phyloP scores from a whole-genome alignment of 2,329 filamentous ascomycete species.

The Pestalotiopsis sp. region DNA sequence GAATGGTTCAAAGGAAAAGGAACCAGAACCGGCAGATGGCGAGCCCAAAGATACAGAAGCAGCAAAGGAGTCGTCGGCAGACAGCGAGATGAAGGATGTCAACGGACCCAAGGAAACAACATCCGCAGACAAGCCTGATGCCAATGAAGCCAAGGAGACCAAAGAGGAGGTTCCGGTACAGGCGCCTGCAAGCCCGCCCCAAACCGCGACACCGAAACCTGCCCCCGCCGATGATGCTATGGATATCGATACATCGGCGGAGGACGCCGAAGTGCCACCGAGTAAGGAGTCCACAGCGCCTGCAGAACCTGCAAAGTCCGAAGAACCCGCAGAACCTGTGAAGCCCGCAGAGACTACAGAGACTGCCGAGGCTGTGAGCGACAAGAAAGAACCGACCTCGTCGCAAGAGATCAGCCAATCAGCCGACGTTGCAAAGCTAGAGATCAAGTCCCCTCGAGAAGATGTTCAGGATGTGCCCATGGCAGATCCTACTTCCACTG shows the following conservation, averaged over 20 bases:
- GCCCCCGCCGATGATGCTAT: conserved; percentile 23
- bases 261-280: conserved; percentile 21
- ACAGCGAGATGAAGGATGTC: conserved; percentile 20
- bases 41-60: conserved; percentile 9
- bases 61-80: conserved; percentile 9
- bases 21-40: neutral
- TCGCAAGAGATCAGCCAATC: conserved; percentile 32
- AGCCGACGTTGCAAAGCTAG: conserved; percentile 29
- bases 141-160: neutral
- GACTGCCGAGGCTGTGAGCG: conserved; percentile 22
- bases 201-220: neutral
- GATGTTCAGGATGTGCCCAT: conserved; percentile 23
- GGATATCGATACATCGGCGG: conserved; percentile 28
- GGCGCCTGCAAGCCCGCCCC: neutral
- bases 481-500: conserved; percentile 24
- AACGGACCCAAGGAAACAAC: conserved; percentile 17
- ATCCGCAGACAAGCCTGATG: conserved; percentile 4
- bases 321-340: conserved; percentile 20
- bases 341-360: conserved; percentile 20
- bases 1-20: conserved; percentile 14
- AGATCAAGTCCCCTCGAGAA: conserved; percentile 24
- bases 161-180: neutral
- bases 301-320: conserved; percentile 11
- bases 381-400: conserved; percentile 24
- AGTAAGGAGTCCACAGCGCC: conserved; percentile 19